phyloP scores from a whole-genome alignment of 345 rosid genomes.

The Luvunga scandens region DNA sequence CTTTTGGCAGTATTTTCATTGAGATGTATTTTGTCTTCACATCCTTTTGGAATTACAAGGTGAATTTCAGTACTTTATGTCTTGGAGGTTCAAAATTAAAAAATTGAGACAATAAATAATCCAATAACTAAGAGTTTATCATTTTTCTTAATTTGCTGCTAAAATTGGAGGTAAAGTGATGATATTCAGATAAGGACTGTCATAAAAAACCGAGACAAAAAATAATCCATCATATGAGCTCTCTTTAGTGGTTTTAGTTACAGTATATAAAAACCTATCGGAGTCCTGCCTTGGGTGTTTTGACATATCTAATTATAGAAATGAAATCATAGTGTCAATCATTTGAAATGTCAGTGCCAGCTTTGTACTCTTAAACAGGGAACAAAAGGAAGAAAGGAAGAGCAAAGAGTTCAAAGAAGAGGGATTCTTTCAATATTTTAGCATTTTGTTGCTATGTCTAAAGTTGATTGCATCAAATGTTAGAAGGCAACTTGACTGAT shows the following conservation, averaged over 20 bases:
- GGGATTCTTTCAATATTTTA: neutral
- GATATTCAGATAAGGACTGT: neutral
- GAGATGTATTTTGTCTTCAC: conserved; percentile 99
- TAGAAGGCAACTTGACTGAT: neutral
- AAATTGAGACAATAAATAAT: neutral
- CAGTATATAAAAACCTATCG: neutral
- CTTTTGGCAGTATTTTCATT: conserved; percentile 94
- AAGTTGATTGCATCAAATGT: neutral
- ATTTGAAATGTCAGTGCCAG: neutral
- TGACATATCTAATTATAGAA: neutral
- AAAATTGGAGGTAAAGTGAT: neutral
- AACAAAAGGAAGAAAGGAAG: neutral
- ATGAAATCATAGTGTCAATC: neutral
- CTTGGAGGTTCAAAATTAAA: neutral
- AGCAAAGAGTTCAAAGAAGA: neutral
- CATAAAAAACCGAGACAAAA: no score
- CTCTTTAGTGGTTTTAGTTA: neutral
- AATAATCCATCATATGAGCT: neutral
- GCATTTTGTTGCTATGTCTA: neutral
- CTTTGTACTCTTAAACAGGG: no score
- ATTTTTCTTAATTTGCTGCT: neutral
- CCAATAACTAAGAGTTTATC: neutral
- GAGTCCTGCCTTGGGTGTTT: neutral
- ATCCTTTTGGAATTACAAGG: conserved; percentile 99
- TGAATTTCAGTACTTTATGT: conserved; percentile 20